phyloP scores from a whole-genome alignment of 257 asterid genomes.

The Eustoma russellianum region DNA sequence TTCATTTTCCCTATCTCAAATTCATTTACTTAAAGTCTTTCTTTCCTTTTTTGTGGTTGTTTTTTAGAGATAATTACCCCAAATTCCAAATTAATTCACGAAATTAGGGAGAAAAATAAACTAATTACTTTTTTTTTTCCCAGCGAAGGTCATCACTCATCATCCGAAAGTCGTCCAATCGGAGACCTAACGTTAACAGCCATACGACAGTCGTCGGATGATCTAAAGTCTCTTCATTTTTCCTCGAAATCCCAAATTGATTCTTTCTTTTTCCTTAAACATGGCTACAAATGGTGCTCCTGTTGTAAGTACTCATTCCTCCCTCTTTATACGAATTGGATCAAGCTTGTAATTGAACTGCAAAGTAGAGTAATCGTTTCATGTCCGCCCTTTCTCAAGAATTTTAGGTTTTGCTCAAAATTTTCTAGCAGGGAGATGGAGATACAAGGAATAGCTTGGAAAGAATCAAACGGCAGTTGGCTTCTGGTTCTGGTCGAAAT shows the following conservation, averaged over 20 bases:
- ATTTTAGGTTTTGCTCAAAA: neutral
- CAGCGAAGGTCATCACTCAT: too few species aligned
- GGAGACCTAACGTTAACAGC: too few species aligned
- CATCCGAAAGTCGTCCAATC: too few species aligned
- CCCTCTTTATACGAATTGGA: neutral
- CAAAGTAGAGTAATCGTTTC: neutral
- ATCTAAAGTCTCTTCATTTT: neutral
- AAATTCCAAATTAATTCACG: too few species aligned
- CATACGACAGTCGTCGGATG: too few species aligned
- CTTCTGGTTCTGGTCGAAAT: constrained; percentile 89
- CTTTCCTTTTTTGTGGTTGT: too few species aligned
- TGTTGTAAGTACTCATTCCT: constrained; percentile 6
- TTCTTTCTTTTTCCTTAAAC: constrained; percentile 1
- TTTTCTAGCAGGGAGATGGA: constrained; percentile 50
- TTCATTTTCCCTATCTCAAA: too few species aligned
- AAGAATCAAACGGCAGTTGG: constrained; percentile 94
- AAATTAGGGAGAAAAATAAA: too few species aligned
- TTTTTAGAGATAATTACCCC: too few species aligned
- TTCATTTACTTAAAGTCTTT: too few species aligned
- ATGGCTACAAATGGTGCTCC: constrained; percentile 23
- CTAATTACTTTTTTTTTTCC: too few species aligned
- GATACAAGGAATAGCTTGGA: constrained; percentile 90
- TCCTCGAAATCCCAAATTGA: neutral
- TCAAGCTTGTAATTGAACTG: constrained; percentile 2
- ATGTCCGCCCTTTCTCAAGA: neutral